These are phyloP conservation scores for Amanita phalloides DNA, from an alignment of 768 basidiomycete genomes.

Conservation along the genomic window DNA sequence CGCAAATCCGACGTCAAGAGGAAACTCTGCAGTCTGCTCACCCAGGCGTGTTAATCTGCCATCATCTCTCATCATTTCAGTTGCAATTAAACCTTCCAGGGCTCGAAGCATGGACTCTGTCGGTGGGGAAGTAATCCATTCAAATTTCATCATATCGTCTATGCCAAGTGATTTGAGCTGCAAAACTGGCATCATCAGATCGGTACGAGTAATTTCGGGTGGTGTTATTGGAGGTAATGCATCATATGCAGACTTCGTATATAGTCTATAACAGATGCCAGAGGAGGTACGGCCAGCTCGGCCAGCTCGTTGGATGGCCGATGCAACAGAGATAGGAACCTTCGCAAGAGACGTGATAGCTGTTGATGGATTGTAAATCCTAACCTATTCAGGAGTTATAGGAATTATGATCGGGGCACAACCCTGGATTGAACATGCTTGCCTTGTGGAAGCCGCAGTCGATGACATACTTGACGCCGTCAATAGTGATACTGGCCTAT, in stretches of 20 bases:
- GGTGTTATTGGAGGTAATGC: slow-evolving; percentile 60
- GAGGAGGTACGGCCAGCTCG: slow-evolving; percentile 90
- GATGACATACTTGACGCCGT: slow-evolving; percentile 88
- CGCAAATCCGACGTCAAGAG: slow-evolving; percentile 88
- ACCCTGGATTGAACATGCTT: neutral
- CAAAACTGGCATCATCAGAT: slow-evolving; percentile 84
- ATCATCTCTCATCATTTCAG: slow-evolving; percentile 79
- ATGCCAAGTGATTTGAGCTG: slow-evolving; percentile 94
- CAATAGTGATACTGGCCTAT: slow-evolving; percentile 93
- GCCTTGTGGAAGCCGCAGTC: slow-evolving; percentile 97
- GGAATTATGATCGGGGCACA: neutral
- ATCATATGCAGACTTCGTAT: slow-evolving; percentile 52
- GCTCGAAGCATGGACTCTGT: slow-evolving; percentile 79
- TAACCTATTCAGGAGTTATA: slow-evolving; percentile 43
- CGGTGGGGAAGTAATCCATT: slow-evolving; percentile 88
- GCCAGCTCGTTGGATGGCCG: slow-evolving; percentile 88
- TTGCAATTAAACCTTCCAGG: slow-evolving; percentile 68
- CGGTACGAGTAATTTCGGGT: slow-evolving; percentile 86
- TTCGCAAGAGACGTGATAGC: slow-evolving; percentile 76
- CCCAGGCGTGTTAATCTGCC: slow-evolving; percentile 72
- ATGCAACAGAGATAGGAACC: slow-evolving; percentile 78
- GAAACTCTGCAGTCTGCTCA: slow-evolving; percentile 85
- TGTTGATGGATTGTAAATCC: slow-evolving; percentile 82
- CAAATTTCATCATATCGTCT: slow-evolving; percentile 91
- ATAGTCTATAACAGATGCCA: slow-evolving; percentile 89